A percentile compares a stretch with the other conserved stretches of the same genome.
Evolutionary conservation across 78 protist species (phyloP).

Genomic region (Isochrysis galbana): DNA sequence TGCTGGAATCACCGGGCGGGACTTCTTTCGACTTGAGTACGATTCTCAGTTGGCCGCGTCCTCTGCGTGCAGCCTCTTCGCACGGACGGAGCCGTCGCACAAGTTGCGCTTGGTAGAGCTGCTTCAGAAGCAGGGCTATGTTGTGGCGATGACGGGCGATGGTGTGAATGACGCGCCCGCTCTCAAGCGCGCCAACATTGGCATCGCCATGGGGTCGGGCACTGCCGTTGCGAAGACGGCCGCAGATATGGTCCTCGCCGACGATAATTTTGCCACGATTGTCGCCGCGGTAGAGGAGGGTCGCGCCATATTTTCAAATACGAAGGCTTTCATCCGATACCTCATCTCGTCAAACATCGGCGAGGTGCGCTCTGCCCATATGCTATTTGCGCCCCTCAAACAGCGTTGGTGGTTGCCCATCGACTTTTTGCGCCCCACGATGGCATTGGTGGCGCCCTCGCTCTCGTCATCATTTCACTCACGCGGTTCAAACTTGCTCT

Average conservation of each 20-base stretch:
- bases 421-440: too few species aligned
- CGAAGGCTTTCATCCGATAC: conserved; percentile 78
- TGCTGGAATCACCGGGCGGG: background rate
- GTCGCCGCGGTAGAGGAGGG: conserved; percentile 91
- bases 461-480: too few species aligned
- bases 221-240: conserved; percentile 94
- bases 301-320: conserved; percentile 75
- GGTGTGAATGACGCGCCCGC: conserved; percentile 98
- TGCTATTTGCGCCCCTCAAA: background rate
- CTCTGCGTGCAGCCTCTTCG: background rate
- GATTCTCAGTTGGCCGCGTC: background rate
- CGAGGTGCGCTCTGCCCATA: too few species aligned
- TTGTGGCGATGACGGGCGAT: conserved; percentile 86
- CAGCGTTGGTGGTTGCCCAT: background rate
- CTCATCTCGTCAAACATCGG: conserved; percentile 80
- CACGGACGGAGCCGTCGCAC: conserved; percentile 14
- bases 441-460: too few species aligned
- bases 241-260: conserved; percentile 87
- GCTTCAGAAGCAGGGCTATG: conserved; percentile 48
- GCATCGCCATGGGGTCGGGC: conserved; percentile 97
- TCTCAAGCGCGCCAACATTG: conserved; percentile 80
- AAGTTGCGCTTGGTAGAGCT: conserved; percentile 51
- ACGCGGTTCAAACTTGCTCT: too few species aligned
- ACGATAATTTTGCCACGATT: conserved; percentile 98
- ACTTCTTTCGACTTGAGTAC: background rate